Conservation (phyloP, 345 rosid species). For the Corchorus capsularis region DNA sequence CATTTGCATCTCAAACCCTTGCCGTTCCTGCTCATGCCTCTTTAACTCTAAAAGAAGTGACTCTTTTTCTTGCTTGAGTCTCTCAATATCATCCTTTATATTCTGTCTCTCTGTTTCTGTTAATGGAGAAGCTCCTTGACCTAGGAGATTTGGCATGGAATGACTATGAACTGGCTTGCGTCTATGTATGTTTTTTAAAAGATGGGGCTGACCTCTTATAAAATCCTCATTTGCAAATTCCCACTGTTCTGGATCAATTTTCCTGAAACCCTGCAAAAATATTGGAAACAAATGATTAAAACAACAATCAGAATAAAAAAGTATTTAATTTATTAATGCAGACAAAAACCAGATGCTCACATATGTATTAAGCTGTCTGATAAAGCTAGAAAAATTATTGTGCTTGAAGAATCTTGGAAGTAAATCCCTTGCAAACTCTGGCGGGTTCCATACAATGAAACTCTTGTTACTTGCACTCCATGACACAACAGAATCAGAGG, state of each 20-base stretch:
- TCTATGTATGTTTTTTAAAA: constrained; percentile 86
- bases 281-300: constrained; percentile 15
- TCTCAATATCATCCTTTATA: constrained; percentile 63
- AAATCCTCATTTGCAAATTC: constrained; percentile 93
- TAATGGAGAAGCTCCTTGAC: constrained; percentile 53
- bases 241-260: constrained; percentile 87
- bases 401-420: constrained; percentile 93
- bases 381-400: constrained; percentile 91
- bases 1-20: constrained; percentile 59
- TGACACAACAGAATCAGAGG: constrained; percentile 68
- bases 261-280: constrained; percentile 74
- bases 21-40: constrained; percentile 56
- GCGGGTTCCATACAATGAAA: constrained; percentile 80
- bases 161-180: constrained; percentile 94
- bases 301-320: background rate
- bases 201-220: constrained; percentile 66
- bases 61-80: constrained; percentile 59
- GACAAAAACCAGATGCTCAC: constrained; percentile 43
- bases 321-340: background rate
- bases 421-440: constrained; percentile 66
- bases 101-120: constrained; percentile 67
- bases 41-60: constrained; percentile 52
- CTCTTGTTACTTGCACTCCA: constrained; percentile 75
- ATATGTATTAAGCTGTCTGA: constrained; percentile 96
- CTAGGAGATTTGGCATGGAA: constrained; percentile 59